phyloP scores from a whole-genome alignment of 345 rosid genomes.

The Populus davidiana region DNA sequence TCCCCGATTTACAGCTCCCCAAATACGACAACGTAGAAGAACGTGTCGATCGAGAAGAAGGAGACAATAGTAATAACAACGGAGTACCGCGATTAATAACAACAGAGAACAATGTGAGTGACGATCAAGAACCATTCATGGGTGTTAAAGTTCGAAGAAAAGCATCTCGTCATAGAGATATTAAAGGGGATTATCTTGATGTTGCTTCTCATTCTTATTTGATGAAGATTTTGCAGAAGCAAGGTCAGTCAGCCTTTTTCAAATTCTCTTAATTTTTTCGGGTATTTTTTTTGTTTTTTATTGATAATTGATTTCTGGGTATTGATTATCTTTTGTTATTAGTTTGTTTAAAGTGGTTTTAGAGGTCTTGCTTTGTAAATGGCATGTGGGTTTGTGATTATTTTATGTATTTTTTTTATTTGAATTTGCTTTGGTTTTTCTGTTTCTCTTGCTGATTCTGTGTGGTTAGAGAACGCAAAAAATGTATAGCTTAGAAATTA shows the following conservation, averaged over 20 bases:
- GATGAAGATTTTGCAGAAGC: slow-evolving; percentile 74
- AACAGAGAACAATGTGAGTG: slow-evolving; percentile 48
- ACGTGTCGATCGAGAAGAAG: slow-evolving; percentile 20
- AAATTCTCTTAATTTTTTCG: background rate
- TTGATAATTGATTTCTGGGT: background rate
- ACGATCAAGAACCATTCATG: slow-evolving; percentile 80
- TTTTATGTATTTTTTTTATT: too few relatives aligned
- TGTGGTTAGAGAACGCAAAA: background rate
- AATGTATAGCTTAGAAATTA: too few relatives aligned
- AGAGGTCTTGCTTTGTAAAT: background rate
- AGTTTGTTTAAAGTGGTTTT: background rate
- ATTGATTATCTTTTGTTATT: background rate
- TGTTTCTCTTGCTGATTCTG: background rate
- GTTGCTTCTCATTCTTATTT: slow-evolving; percentile 62
- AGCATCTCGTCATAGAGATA: slow-evolving; percentile 76
- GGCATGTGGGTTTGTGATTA: background rate
- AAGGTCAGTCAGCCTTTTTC: slow-evolving; percentile 44
- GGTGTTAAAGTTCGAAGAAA: slow-evolving; percentile 76
- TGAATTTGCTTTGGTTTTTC: background rate
- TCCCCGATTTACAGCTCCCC: slow-evolving; percentile 43
- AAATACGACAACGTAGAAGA: slow-evolving; percentile 36
- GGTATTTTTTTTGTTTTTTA: background rate
- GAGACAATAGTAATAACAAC: slow-evolving; percentile 18
- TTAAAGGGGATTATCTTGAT: slow-evolving; percentile 81
- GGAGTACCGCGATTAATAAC: slow-evolving; percentile 26